phyloP scores from a whole-genome alignment of 2,329 filamentous ascomycete genomes.

The Mariannaea elegans region DNA sequence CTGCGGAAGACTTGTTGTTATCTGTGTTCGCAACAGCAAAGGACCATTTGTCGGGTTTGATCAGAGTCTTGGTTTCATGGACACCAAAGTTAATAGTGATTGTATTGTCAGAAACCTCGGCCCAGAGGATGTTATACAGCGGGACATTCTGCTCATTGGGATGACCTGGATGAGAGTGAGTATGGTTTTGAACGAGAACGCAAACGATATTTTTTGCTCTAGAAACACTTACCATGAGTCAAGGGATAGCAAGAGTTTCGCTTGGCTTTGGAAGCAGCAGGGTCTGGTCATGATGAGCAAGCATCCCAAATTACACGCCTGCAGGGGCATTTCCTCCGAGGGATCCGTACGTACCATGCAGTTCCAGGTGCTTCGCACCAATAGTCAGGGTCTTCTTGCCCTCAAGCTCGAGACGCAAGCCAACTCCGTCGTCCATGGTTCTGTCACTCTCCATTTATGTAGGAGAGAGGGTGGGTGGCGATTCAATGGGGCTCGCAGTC shows the following conservation, averaged over 20 bases:
- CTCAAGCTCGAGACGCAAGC: slow-evolving; percentile 42
- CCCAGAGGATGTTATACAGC: slow-evolving; percentile 87
- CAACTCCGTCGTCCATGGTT: slow-evolving; percentile 36
- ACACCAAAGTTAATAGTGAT: slow-evolving; percentile 79
- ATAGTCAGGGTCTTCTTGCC: slow-evolving; percentile 45
- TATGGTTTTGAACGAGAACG: neutral
- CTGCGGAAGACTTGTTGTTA: slow-evolving; percentile 49
- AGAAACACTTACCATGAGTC: slow-evolving; percentile 24
- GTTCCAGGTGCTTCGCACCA: slow-evolving; percentile 41
- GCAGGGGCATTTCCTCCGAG: slow-evolving; percentile 12
- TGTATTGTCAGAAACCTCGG: slow-evolving; percentile 66
- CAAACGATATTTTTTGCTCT: neutral
- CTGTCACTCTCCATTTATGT: slow-evolving; percentile 20
- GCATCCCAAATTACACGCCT: neutral
- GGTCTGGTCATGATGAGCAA: slow-evolving; percentile 33
- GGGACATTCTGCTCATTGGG: slow-evolving; percentile 62
- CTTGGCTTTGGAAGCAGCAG: slow-evolving; percentile 28
- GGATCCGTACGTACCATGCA: slow-evolving; percentile 49
- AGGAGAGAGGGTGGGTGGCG: neutral
- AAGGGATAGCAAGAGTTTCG: slow-evolving; percentile 37
- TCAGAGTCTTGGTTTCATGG: slow-evolving; percentile 63
- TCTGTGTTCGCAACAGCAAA: slow-evolving; percentile 51
- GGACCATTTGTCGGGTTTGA: slow-evolving; percentile 68
- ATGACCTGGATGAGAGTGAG: neutral
- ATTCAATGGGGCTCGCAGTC: no score